Evolutionary conservation across 805 yeast genomes (phyloP), one percentile per base, ranked within the genome.

Genomic region (Saccharomyces paradoxus): DNA sequence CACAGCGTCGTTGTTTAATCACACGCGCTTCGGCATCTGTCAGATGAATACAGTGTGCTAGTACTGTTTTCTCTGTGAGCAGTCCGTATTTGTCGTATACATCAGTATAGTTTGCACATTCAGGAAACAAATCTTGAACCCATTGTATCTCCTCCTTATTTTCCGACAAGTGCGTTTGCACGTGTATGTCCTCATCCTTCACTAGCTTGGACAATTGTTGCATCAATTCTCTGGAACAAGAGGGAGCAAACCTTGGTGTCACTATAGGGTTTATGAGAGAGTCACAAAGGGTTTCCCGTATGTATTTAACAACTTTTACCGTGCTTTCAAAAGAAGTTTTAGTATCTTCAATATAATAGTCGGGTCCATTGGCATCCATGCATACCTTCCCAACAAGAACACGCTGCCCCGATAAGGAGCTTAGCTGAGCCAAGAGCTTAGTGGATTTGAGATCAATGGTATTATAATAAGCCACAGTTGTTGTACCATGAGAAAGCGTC

Each of bases 211-310:
- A 95, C 53, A 91, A 74, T 76, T 81, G 77, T 7, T 65, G 64
- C 73, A 92, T 71, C 41, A 89, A 73, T 50, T 81, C 78, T 26
- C 80, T 72, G 3, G 89, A 76, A 65, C 97, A 92, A 21, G 87
- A 81, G 1, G 96, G 96, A 0, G 98, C 98, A 74, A 92, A 92
- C 55, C 99, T 74, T 8, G 99, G 98, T 1, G 98, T 92, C 10
- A 92, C 60, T 13, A 91, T 83, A 0, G 98, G 96, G 51, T 78
- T 73, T 14, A 92, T 78, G 2, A 74, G 61, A 21, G 79, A 77
- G 37, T 77, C 74, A 0, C 61, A 58, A 1, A 88, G 84, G 56
- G 86, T 87, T 50, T 68, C 57, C 17, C 70, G 64, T 41, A 89
- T 75, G 64, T 85, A 83, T 9, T 79, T 74, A 3, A 87, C 76